Conservation (phyloP, 73 alveolate genomes). For the Uronychia binucleata region DNA sequence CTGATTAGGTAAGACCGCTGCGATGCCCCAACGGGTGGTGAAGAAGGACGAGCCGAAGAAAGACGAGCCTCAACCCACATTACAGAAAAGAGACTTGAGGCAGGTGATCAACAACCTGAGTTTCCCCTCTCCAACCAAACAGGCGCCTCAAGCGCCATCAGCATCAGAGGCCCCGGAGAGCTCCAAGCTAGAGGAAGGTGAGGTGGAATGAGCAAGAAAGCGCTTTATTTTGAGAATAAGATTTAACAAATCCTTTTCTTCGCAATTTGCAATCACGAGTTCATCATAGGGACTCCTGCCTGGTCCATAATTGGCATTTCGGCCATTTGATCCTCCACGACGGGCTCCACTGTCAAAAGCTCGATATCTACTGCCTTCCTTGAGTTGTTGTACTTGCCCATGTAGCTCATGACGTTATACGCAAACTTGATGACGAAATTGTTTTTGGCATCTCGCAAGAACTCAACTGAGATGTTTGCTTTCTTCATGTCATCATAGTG, state of each 20-base stretch:
- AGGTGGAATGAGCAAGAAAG: background rate
- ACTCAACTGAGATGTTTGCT: slow-evolving; percentile 58
- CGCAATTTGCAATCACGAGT: background rate
- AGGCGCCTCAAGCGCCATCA: too few species aligned
- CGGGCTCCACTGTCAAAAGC: slow-evolving; percentile 6
- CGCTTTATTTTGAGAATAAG: background rate
- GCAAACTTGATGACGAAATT: slow-evolving; percentile 37
- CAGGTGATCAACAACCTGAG: too few species aligned
- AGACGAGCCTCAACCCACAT: too few species aligned
- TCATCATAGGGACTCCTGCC: background rate
- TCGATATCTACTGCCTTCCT: slow-evolving; percentile 75
- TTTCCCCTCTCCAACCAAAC: too few species aligned
- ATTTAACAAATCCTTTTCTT: background rate
- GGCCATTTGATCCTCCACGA: background rate
- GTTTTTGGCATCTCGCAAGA: slow-evolving; percentile 43
- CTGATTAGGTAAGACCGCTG: too few species aligned
- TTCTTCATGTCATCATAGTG: slow-evolving; percentile 73
- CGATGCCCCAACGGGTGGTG: too few species aligned
- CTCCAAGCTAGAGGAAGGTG: background rate
- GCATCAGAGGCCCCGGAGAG: too few species aligned
- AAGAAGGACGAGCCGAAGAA: too few species aligned
- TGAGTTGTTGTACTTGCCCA: slow-evolving; percentile 70
- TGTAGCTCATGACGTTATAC: slow-evolving; percentile 65
- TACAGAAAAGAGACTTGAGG: too few species aligned
- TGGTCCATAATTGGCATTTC: background rate